Evolutionary conservation across 2,329 filamentous ascomycete species (phyloP).

Genomic region (Sclerotinia sclerotiorum): DNA sequence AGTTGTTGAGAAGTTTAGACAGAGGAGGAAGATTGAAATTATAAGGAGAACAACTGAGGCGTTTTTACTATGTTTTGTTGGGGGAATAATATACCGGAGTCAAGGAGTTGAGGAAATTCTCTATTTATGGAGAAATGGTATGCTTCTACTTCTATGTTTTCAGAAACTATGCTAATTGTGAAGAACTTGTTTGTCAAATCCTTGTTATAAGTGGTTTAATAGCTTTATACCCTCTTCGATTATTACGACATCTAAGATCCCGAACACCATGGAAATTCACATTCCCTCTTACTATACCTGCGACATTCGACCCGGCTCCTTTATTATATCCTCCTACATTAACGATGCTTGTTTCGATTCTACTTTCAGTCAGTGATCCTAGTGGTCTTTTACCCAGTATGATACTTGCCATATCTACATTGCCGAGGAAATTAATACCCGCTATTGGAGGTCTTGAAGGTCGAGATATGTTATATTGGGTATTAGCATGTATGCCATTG

Average conservation of each 20-base stretch:
- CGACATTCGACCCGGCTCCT: conserved; percentile 85
- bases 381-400: conserved; percentile 73
- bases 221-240: conserved; percentile 58
- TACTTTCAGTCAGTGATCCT: conserved; percentile 63
- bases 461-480: conserved; percentile 74
- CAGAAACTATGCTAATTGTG: conserved; percentile 28
- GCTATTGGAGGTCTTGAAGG: conserved; percentile 54
- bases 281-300: conserved; percentile 56
- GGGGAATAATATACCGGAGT: conserved; percentile 48
- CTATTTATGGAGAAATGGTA: conserved; percentile 52
- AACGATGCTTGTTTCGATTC: conserved; percentile 73
- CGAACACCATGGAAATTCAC: conserved; percentile 32
- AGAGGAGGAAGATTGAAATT: conserved; percentile 49
- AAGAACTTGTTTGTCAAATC: conserved; percentile 38
- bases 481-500: conserved; percentile 69
- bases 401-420: conserved; percentile 73
- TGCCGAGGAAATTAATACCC: conserved; percentile 73
- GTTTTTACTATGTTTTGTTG: conserved; percentile 51
- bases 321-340: conserved; percentile 81
- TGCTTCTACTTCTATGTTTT: conserved; percentile 22
- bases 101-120: conserved; percentile 48
- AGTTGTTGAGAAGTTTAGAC: conserved; percentile 43
- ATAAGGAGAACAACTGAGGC: conserved; percentile 55
- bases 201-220: conserved; percentile 45
- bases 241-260: conserved; percentile 48